Base-by-base conservation (phyloP, 2,329 filamentous ascomycete genomes). In the Cadophora gregata region DNA sequence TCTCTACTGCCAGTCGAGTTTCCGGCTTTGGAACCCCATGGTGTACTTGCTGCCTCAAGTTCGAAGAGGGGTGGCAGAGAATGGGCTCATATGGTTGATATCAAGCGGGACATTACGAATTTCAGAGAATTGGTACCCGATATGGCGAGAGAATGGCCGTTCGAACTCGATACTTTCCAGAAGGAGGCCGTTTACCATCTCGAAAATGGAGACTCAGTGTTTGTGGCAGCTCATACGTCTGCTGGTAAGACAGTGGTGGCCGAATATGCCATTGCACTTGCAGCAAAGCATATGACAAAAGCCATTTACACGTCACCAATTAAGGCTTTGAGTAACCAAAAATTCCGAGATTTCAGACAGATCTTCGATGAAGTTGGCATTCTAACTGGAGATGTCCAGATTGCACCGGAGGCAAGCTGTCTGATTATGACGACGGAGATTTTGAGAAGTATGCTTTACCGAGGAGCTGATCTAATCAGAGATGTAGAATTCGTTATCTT, bases 371-470 rank as follows among this genome's bases (percentile, higher is more conserved):
- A 99, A 78, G 96, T 99, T 21, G 96, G 96, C 19, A 98, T 99
- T 70, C 81, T 99, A 70, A 99, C 96, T 0, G 96, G 96, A 67
- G 96, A 99, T 81, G 96, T 99, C 5, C 96, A 99, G 78, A 99
- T 99, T 75, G 93, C 96, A 71, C 93, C 95, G 0, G 96, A 98
- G 81, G 96, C 96, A 31, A 98, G 95, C 79, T 99, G 96, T 80
- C 84, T 99, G 50, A 98, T 99, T 79, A 99, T 99, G 96, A 99
- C 96, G 0, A 99, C 96, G 0, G 96, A 99, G 77, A 99, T 99
- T 81, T 81, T 99, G 66, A 88, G 96, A 66, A 98, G 96, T 82
- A 99, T 99, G 95, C 87, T 99, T 56, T 99, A 99, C 76, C 88
- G 95, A 67, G 96, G 96, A 67, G 95, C 96, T 6, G 96, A 99